These are phyloP conservation scores for Melianthus villosus DNA, from an alignment of 441 rosid genomes.

Conservation along the genomic window DNA sequence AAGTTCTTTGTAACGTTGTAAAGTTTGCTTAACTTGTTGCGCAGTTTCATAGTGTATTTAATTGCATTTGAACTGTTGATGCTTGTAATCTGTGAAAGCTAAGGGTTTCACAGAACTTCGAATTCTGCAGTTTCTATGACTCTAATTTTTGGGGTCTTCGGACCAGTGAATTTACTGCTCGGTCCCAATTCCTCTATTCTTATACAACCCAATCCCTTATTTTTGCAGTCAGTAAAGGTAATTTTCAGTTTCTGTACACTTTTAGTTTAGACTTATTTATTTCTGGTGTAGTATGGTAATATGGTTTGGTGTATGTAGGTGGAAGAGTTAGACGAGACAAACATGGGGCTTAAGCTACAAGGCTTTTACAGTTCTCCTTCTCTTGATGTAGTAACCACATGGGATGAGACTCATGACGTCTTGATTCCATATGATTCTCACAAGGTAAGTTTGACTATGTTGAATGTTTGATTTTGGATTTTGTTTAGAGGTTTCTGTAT, in stretches of 20 bases:
- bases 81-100: no score
- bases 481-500: no score
- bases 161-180: conserved; percentile 25
- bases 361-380: conserved; percentile 47
- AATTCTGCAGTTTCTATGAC: conserved; percentile 51
- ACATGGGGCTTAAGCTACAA: conserved; percentile 29
- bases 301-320: conserved; percentile 28
- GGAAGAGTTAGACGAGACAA: conserved; percentile 25
- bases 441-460: conserved; percentile 28
- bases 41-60: not conserved
- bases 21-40: conserved; percentile 35
- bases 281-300: conserved; percentile 4
- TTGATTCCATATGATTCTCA: conserved; percentile 31
- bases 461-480: no score
- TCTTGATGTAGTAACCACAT: conserved; percentile 30
- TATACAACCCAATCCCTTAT: conserved; percentile 40
- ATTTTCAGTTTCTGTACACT: conserved; percentile 6
- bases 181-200: conserved; percentile 56
- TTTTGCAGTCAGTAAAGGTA: conserved; percentile 71
- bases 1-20: no score
- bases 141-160: conserved; percentile 44
- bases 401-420: conserved; percentile 25
- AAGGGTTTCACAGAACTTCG: no score
- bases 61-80: not conserved
- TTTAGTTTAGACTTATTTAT: not conserved